Percentiles rank a stretch among this genome's conserved stretches.
Evolutionary conservation across 2,329 filamentous ascomycete genomes (phyloP).

Genomic region (Penicillium sp.): DNA sequence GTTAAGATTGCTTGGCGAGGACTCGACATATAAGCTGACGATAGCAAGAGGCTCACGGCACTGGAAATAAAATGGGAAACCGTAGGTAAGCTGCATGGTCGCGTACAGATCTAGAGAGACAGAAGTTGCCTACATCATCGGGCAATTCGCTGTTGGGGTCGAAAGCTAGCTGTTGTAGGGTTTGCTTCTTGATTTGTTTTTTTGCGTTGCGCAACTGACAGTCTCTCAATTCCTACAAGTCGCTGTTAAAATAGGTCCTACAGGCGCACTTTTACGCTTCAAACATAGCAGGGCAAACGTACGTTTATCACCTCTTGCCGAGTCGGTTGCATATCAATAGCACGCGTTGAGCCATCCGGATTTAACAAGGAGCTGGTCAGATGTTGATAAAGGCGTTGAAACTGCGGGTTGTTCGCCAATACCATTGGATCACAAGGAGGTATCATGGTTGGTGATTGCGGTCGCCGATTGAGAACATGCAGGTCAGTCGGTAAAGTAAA

Average conservation of each 20-base stretch:
- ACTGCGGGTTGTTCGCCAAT: slow-evolving; percentile 47
- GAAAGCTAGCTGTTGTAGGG: slow-evolving; percentile 38
- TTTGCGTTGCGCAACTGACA: slow-evolving; percentile 40
- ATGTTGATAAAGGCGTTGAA: slow-evolving; percentile 48
- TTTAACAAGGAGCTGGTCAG: slow-evolving; percentile 44
- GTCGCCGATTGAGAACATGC: background rate
- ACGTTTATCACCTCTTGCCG: slow-evolving; percentile 40
- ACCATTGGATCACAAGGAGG: slow-evolving; percentile 47
- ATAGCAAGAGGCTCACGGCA: slow-evolving; percentile 41
- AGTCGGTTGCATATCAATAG: slow-evolving; percentile 34
- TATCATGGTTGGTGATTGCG: slow-evolving; percentile 39
- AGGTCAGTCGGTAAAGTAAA: background rate
- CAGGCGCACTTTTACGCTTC: background rate
- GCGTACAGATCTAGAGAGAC: background rate
- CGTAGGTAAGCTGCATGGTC: slow-evolving; percentile 1
- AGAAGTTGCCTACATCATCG: slow-evolving; percentile 37
- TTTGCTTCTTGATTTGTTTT: slow-evolving; percentile 39
- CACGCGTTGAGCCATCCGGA: slow-evolving; percentile 46
- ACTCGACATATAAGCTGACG: slow-evolving; percentile 45
- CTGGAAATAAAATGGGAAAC: slow-evolving; percentile 26
- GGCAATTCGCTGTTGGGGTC: slow-evolving; percentile 37
- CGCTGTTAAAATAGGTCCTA: background rate
- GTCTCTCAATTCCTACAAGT: slow-evolving; percentile 40
- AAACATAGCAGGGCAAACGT: slow-evolving; percentile 21
- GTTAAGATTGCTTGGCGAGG: slow-evolving; percentile 29